phyloP scores from a whole-genome alignment of 2,329 filamentous ascomycete genomes.

The Alternaria angustiovoidea region DNA sequence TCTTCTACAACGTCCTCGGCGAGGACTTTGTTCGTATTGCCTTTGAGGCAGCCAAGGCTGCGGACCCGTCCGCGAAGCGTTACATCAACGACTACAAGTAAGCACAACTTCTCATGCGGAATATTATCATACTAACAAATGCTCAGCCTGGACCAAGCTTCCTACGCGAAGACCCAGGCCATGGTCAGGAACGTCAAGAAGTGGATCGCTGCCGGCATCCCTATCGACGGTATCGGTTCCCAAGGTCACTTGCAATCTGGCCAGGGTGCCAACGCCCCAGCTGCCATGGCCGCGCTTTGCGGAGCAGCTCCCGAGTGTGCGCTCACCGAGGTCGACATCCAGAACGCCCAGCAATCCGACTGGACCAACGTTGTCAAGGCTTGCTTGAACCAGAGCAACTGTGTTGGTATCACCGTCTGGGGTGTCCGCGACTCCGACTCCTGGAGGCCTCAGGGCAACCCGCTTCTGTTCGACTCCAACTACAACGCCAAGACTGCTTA shows the following conservation, averaged over 20 bases:
- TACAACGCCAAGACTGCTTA: slow-evolving; percentile 56
- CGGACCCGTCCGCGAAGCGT: slow-evolving; percentile 72
- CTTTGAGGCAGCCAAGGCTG: slow-evolving; percentile 72
- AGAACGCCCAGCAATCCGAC: slow-evolving; percentile 63
- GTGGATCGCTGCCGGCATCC: slow-evolving; percentile 69
- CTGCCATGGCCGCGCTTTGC: slow-evolving; percentile 63
- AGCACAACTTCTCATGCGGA: slow-evolving; percentile 5
- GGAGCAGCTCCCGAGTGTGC: slow-evolving; percentile 66
- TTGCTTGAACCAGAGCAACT: slow-evolving; percentile 68
- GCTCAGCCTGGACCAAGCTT: slow-evolving; percentile 69
- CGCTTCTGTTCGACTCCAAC: slow-evolving; percentile 56
- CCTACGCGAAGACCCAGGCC: slow-evolving; percentile 65
- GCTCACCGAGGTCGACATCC: slow-evolving; percentile 75
- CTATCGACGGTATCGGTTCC: slow-evolving; percentile 68
- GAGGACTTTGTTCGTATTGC: slow-evolving; percentile 77
- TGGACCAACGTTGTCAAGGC: slow-evolving; percentile 65
- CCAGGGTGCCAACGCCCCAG: slow-evolving; percentile 57
- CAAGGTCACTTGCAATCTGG: slow-evolving; percentile 60
- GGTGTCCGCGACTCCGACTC: slow-evolving; percentile 57
- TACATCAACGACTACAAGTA: slow-evolving; percentile 76
- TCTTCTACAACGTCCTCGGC: slow-evolving; percentile 74
- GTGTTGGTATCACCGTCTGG: slow-evolving; percentile 74
- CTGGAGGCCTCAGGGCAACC: slow-evolving; percentile 55
- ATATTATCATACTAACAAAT: slow-evolving; percentile 12
- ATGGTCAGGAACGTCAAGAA: slow-evolving; percentile 69